Conservation (phyloP, 2,329 filamentous ascomycete genomes). For the Anthostomella pinea region DNA sequence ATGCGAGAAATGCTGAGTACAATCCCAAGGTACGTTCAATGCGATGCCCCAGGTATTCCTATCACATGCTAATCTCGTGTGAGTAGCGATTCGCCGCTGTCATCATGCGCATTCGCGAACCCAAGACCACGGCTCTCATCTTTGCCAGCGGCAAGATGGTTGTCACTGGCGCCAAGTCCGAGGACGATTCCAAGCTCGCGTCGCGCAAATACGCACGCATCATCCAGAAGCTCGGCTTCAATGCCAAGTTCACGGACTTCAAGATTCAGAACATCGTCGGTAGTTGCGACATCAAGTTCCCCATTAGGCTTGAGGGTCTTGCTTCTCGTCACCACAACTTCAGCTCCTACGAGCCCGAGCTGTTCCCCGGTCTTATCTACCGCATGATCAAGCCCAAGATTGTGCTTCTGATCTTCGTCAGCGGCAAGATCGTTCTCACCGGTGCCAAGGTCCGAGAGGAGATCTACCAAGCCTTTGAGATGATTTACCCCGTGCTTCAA, state of each 20-base stretch:
- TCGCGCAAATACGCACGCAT: constrained; percentile 98
- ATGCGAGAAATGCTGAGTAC: constrained; percentile 97
- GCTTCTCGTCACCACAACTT: constrained; percentile 98
- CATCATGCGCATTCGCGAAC: constrained; percentile 99
- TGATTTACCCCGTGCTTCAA: constrained; percentile 95
- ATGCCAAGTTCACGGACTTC: constrained; percentile 99
- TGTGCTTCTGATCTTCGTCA: constrained; percentile 95
- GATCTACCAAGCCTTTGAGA: constrained; percentile 94
- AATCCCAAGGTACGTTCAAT: constrained; percentile 79
- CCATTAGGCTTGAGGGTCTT: constrained; percentile 92
- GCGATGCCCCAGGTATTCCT: constrained; percentile 6
- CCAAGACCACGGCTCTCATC: constrained; percentile 96
- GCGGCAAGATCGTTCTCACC: constrained; percentile 95
- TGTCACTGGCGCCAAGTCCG: constrained; percentile 94
- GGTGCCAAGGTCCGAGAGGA: constrained; percentile 97
- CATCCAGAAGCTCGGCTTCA: constrained; percentile 99
- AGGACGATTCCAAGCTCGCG: constrained; percentile 96
- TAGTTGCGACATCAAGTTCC: constrained; percentile 99
- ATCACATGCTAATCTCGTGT: constrained; percentile 14
- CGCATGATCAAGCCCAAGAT: constrained; percentile 99
- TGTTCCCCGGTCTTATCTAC: constrained; percentile 99
- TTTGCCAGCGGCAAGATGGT: constrained; percentile 99
- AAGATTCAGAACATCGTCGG: constrained; percentile 99
- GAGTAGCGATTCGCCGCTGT: constrained; percentile 93
- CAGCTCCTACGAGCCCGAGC: constrained; percentile 96